Evolutionary conservation across 257 asterid genomes (phyloP), one percentile per base, ranked within the genome.

Genomic region (Eustoma russellianum): DNA sequence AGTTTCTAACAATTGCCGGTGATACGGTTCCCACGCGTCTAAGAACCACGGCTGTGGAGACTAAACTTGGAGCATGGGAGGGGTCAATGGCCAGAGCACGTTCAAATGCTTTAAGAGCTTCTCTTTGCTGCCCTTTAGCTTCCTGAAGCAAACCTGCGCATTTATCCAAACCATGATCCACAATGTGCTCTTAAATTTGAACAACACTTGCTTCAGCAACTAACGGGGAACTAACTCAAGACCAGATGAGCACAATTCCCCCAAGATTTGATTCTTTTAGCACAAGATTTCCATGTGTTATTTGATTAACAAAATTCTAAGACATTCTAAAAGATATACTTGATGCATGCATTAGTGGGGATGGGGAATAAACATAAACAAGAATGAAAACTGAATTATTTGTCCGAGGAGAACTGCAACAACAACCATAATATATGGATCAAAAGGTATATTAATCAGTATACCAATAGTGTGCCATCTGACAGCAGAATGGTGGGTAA

Each of bases 401-500:
- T 2, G 30, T 24, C 30, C 2, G 2, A 24, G 30, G 2, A 24
- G 3, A 24, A 24, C 30, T 24, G 30, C 30, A 24, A 24, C 30
- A 24, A 24, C 3, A 24, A 24, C 30, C 30, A 24, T 24, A 24
- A 24, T 24, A 24, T 24, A 49, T 15, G 53, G 51, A 51, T 61
- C 10, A 38, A 28, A 9, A 55, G 48, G 53, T 49, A 38, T 28
- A 54, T 9, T n/a, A 28, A 49, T 12, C 55, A 41, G 55, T 15
- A 11, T 87, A 91, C 98, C 98, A 34, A 79, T 17, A 59, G 72
- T 68, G 68, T 85, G 91, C 80, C 79, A 88, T 77, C 88, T 81
- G 50, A 70, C 61, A 43, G 98, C 83, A 60, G 93, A 88, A 73
- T 74, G 60, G 28, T 59, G 52, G 63, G 68, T 50, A 10, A 85